Conservation (phyloP, 805 yeast species). For the Nakazawaea ernobii region DNA sequence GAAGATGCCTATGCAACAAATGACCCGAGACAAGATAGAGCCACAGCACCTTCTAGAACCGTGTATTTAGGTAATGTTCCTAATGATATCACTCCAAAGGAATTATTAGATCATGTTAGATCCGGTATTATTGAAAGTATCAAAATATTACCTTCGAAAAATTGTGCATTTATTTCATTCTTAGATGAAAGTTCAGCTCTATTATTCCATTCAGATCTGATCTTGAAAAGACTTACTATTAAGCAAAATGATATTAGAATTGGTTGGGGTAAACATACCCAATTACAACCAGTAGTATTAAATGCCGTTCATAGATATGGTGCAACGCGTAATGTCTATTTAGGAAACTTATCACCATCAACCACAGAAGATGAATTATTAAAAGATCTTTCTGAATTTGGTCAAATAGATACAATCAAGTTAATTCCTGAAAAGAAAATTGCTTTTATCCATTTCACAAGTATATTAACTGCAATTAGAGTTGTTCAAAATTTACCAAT, state of each 20-base stretch:
- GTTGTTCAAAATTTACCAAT: conserved; percentile 73
- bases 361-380: conserved; percentile 58
- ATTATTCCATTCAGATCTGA: conserved; percentile 90
- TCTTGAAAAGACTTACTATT: conserved; percentile 73
- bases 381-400: conserved; percentile 65
- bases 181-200: conserved; percentile 85
- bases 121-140: conserved; percentile 84
- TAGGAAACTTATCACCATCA: conserved; percentile 67
- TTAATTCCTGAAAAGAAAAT: conserved; percentile 75
- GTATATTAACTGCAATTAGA: conserved; percentile 79
- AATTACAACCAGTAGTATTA: conserved; percentile 68
- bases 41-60: conserved; percentile 68
- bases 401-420: conserved; percentile 81
- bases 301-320: conserved; percentile 76
- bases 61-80: conserved; percentile 90
- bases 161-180: conserved; percentile 88
- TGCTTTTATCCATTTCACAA: conserved; percentile 86
- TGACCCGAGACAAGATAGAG: not conserved
- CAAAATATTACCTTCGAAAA: conserved; percentile 72
- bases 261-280: conserved; percentile 88
- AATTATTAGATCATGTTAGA: conserved; percentile 82
- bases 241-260: conserved; percentile 77
- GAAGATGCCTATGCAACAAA: conserved; percentile 4
- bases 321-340: conserved; percentile 90
- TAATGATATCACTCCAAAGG: conserved; percentile 70